Evolutionary conservation across 371 early-diverging fungal genomes (phyloP), one percentile per base, ranked within the genome.

Genomic region (Rhizopus arrhizus): DNA sequence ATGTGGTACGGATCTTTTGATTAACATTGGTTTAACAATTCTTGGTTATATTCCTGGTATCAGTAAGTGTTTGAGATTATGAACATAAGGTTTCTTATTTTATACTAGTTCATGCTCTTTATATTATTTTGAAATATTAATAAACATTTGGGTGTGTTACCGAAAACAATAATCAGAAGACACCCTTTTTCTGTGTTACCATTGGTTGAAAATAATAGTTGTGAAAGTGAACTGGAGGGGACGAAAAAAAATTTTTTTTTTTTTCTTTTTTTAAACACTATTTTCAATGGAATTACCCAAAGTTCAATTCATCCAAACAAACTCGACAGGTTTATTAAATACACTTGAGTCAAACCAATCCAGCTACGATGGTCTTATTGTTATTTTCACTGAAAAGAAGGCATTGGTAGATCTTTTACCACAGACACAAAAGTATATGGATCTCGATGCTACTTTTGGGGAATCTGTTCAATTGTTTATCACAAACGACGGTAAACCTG

Each of bases 11-110:
- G 90, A 91, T 61, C 79, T 91, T 33, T 59, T 86, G 41, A 91
- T 91, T 58, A 91, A 90, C 75, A 79, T 89, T 72, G 72, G 71
- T 1, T 78, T 91, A 66, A 89, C 91, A 2, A 55, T 74, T 41
- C 81, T 91, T 38, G 92, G 91, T 50, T 88, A 80, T 66, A 78
- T 91, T 56, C 92, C 92, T 10, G 91, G 92, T 67, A 83, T 72
- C 33, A 56, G 70, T 70, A 68, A 64, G 64, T 68, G 12, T 6
- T 22, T 31, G 11, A 7, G 5, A n/a, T 12, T n/a, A 11, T 10
- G 6, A 5, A 12, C 43, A 4, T 47, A 51, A 22, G 41, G 13
- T 22, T 36, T 38, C 32, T 43, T 2, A 12, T 35, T 43, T 47
- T 34, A 11, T 32, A 16, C 2, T 58, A 69, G 69, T 71, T 41